phyloP scores from a whole-genome alignment of 768 basidiomycete genomes.

The Hericium alpestre region DNA sequence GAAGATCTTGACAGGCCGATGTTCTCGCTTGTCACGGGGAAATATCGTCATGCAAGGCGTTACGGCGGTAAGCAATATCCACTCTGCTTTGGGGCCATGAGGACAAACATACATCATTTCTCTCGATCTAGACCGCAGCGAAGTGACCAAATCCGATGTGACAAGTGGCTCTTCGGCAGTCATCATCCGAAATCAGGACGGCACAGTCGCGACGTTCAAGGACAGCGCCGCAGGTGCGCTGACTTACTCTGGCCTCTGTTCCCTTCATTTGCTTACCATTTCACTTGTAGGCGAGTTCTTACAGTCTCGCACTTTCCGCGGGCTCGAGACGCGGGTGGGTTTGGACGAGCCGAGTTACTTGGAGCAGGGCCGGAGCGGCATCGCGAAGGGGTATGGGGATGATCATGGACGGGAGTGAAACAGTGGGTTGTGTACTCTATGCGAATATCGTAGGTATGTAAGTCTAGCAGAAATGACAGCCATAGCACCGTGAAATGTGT shows the following conservation, averaged over 20 bases:
- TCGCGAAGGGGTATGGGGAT: slow-evolving; percentile 79
- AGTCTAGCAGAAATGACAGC: too few species aligned
- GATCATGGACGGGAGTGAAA: slow-evolving; percentile 15
- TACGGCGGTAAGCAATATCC: slow-evolving; percentile 34
- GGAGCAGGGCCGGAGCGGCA: slow-evolving; percentile 84
- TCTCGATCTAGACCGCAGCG: slow-evolving; percentile 1
- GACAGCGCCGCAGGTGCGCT: slow-evolving; percentile 65
- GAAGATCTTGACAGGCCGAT: slow-evolving; percentile 61
- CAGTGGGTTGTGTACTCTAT: too few species aligned
- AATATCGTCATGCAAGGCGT: slow-evolving; percentile 66
- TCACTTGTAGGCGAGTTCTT: slow-evolving; percentile 51
- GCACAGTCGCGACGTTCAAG: slow-evolving; percentile 38
- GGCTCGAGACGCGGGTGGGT: slow-evolving; percentile 69
- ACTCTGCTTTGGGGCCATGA: not conserved
- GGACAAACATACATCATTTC: not conserved
- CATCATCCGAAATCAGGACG: slow-evolving; percentile 54
- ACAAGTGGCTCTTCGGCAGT: slow-evolving; percentile 31
- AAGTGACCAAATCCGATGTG: slow-evolving; percentile 10
- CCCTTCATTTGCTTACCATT: not conserved
- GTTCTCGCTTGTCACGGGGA: slow-evolving; percentile 82
- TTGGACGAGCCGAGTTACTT: slow-evolving; percentile 71
- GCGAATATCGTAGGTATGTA: too few species aligned
- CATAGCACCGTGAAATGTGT: too few species aligned
- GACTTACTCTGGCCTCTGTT: not conserved
- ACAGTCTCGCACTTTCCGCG: slow-evolving; percentile 63